Evolutionary conservation across 768 basidiomycete species (phyloP), one percentile per base, ranked within the genome.

Genomic region (Peribolospora baueri): DNA sequence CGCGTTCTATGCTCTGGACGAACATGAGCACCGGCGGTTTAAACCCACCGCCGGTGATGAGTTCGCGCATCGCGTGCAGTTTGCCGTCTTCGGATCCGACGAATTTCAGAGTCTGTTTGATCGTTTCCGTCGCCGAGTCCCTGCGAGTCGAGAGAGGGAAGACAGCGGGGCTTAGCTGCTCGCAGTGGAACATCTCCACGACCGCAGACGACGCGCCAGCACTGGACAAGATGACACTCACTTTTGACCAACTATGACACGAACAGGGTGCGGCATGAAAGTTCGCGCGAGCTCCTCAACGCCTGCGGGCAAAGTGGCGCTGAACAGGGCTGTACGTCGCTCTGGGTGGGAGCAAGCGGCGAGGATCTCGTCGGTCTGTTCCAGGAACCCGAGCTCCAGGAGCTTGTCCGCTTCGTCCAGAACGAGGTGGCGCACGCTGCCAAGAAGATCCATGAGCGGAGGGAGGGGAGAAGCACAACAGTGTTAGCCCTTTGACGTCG

Each of bases 171-270:
- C 25, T 25, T 25, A 25, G 25, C 25, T 25, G 25, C 25, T 25
- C 25, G 25, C 11, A 37, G 11, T 11, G 45, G 11, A 41, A 37
- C 53, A 14, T 36, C 6, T 11, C 25, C 48, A 50, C 37, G 42
- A 54, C 14, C 42, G 46, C 14, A 41, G 25, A 36, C 50, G 8
- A 57, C 48, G 38, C 39, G 9, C 46, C 39, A 8, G 14, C 50
- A 43, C 40, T 49, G 45, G 7, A 6, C 54, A 14, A 37, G 11
- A 13, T 52, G 40, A 43, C 10, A 72, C 84, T 60, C 58, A 90
- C 90, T 95, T 98, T 50, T 91, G 71, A 42, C 93, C 93, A 39
- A 95, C 88, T n/a, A 97, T 85, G 8, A 95, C 77, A 7, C 93
- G 78, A 52, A 95, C 79, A 4, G 87, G 85, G 63, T 91, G 54